A percentile compares a stretch with the other conserved stretches of the same genome.
These are phyloP conservation scores for Solanum megistacrolobum DNA, from an alignment of 257 asterid species.

Conservation along the genomic window DNA sequence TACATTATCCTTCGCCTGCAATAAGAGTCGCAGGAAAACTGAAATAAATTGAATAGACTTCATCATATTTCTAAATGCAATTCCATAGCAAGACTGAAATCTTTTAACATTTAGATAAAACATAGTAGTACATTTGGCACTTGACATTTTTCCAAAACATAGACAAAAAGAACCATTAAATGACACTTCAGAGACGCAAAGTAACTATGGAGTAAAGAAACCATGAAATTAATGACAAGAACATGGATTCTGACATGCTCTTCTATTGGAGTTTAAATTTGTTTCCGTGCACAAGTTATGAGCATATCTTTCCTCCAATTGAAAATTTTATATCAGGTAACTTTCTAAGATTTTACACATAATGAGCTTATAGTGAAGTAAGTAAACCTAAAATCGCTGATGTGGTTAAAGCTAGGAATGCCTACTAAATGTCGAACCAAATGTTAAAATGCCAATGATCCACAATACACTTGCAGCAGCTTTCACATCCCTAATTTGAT, in stretches of 20 bases:
- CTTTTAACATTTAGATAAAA: not conserved
- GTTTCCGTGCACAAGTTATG: not conserved
- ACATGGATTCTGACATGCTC: not conserved
- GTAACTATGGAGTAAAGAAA: not conserved
- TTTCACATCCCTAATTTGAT: not conserved
- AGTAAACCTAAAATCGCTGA: not conserved
- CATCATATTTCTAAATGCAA: not conserved
- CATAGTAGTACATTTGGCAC: not conserved
- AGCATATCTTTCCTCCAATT: not conserved
- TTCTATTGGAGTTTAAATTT: not conserved
- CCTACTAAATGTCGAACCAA: not conserved
- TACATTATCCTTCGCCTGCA: conserved; percentile 84
- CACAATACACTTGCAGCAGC: not conserved
- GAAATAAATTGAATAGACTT: not conserved
- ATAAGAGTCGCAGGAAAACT: not conserved
- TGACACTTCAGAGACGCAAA: not conserved
- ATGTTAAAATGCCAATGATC: not conserved
- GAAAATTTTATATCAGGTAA: not conserved
- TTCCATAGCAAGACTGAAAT: not conserved
- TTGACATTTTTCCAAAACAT: not conserved
- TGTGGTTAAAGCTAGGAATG: not conserved
- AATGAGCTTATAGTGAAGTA: not conserved
- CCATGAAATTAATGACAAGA: not conserved
- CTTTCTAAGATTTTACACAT: not conserved
- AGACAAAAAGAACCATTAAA: not conserved